Base-by-base conservation (phyloP, 78 protist genomes). In the Chrysochromulina parva region DNA sequence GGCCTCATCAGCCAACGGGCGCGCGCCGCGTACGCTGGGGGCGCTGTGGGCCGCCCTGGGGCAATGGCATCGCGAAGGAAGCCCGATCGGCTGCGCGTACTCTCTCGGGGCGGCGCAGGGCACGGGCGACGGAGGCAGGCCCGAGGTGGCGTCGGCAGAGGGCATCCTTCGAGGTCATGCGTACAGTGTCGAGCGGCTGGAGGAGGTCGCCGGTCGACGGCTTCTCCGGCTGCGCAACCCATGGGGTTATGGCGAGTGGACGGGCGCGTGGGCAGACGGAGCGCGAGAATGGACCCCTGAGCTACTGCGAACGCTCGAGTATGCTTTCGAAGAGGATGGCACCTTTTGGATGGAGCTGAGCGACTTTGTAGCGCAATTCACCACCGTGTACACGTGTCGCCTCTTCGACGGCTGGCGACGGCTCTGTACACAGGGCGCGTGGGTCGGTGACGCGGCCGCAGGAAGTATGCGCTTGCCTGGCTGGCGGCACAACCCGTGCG, bases 141-240 rank as follows among this genome's bases (percentile, higher is more conserved):
- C 62, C 14, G 14, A 7, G 62, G 22, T 58, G 62, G 62, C 78
- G 17, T 5, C 28, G 50, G 50, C 28, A 4, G 4, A 9, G 3
- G 78, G 78, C 14, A 28, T 69, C 50, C 78, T 69, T 28, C 78
- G 78, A 5, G 78, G 50, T 3, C 78, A 69, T 50, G 78, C 78
- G 50, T 69, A 69, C 50, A 50, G 78, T 3, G 50, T 69, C 11
- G 78, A 69, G 78, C 13, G 2, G 78, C 50, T n/a, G 78, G 50
- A 50, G 17, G 78, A 69, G 50, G 50, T 69, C 2, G 78, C 50
- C 14, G 78, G 78, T 14, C 28, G 50, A 14, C 78, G 78, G 78
- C 78, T 69, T 28, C 78, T 69, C 50, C 78, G 78, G 78, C 78
- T 69, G 14, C 78, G 78, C 78, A 69, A 69, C 78, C 78, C 78